Base-by-base conservation (phyloP, 2,329 filamentous ascomycete genomes). In the Aspergillus pseudoterreus region DNA sequence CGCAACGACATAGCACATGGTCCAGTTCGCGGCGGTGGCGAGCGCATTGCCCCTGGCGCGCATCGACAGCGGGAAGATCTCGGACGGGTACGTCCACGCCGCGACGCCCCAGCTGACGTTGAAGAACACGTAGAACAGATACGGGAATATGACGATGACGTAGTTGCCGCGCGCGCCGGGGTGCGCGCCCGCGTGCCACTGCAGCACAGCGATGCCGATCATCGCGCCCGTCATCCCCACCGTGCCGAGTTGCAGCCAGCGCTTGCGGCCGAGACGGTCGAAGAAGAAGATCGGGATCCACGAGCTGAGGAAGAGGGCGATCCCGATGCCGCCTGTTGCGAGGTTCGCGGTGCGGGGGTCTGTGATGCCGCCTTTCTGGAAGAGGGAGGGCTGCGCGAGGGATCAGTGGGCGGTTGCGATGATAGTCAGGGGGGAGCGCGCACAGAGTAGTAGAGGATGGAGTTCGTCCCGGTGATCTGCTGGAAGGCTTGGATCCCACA, bases 71-170 rank as follows among this genome's bases (percentile, higher is more conserved):
- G 55, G 53, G 39, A 60, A 60, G 24, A 59, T 60, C 27, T 60
- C 56, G 2, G 56, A 57, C 2, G 55, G 55, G 33, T 62, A 59
- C 0, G 59, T 57, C 56, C 57, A 59, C 5, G 57, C 56, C 32
- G 56, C 56, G 4, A 61, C 53, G 2, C 53, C 54, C 54, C 59
- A 61, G 46, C 54, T 59, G 14, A 60, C 56, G 33, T 61, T 57
- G 53, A 60, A 57, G 24, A 60, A 60, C 4, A 59, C 50, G 47
- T 59, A 60, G 47, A 60, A 62, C 6, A 57, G 42, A 38, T 60
- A 57, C 14, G 55, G 57, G 33, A 62, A 62, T 14, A 58, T 17
- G 9, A 60, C 50, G 2, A 57, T 58, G 1, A 50, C 54, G 32
- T 58, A 56, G 36, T 56, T 57, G 0, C 52, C 54, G 4, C 10